Evolutionary conservation across 768 basidiomycete genomes (phyloP).

Genomic region (Serendipita indica): DNA sequence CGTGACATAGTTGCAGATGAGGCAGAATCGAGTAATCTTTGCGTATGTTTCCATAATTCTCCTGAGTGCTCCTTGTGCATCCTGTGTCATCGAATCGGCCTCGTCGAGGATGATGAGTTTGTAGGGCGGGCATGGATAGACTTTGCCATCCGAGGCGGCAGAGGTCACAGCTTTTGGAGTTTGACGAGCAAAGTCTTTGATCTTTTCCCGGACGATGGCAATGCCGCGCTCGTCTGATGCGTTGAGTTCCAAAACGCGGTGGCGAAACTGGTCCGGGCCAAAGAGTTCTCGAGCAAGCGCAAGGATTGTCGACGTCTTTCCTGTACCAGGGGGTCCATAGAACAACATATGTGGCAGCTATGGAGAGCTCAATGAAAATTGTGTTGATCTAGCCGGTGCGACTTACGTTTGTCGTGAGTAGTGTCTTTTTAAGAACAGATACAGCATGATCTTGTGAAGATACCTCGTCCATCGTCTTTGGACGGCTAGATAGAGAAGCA

Average conservation of each 20-base stretch:
- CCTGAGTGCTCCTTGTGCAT: constrained; percentile 89
- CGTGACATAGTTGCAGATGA: constrained; percentile 98
- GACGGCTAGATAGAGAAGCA: constrained; percentile 42
- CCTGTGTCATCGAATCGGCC: constrained; percentile 99
- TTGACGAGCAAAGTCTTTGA: constrained; percentile 94
- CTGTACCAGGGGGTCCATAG: constrained; percentile 97
- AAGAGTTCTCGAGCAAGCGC: constrained; percentile 88
- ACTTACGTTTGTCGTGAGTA: constrained; percentile 80
- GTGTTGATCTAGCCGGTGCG: background rate
- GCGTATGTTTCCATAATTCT: constrained; percentile 99
- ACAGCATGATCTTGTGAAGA: constrained; percentile 96
- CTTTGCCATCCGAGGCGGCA: constrained; percentile 49
- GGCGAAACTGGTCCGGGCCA: constrained; percentile 88
- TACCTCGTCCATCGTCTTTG: constrained; percentile 95
- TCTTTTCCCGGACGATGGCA: constrained; percentile 90
- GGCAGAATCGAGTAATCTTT: constrained; percentile 90
- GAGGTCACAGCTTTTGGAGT: constrained; percentile 62
- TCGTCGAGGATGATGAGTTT: constrained; percentile 99
- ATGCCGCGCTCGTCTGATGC: constrained; percentile 99
- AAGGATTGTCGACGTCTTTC: constrained; percentile 96
- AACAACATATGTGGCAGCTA: constrained; percentile 99
- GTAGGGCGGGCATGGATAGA: constrained; percentile 92
- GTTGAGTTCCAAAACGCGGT: constrained; percentile 90
- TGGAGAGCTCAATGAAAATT: background rate
- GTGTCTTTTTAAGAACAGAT: constrained; percentile 76